These are phyloP conservation scores for Phalaenopsis equestris DNA, from an alignment of 106 monocot genomes.

Conservation along the genomic window DNA sequence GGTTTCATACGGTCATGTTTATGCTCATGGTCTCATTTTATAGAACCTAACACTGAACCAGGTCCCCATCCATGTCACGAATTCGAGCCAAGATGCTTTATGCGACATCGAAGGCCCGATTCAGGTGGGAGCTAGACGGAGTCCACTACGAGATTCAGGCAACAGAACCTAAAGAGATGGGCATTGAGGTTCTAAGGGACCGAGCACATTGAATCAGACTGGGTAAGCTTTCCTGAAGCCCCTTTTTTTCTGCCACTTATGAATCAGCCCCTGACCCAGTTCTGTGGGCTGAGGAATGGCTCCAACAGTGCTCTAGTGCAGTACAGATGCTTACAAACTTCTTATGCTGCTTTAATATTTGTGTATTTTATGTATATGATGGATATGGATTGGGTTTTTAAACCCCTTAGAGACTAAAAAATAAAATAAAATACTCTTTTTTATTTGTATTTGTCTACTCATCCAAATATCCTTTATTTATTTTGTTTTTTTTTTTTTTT, in stretches of 20 bases:
- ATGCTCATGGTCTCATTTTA: no score
- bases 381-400: background rate
- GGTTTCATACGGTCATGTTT: no score
- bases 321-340: background rate
- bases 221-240: background rate
- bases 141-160: slow-evolving; percentile 26
- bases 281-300: background rate
- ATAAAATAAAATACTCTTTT: no score
- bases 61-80: slow-evolving; percentile 17
- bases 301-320: background rate
- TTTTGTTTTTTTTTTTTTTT: no score
- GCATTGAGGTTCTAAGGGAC: slow-evolving; percentile 16
- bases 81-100: slow-evolving; percentile 29
- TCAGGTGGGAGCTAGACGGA: slow-evolving; percentile 14
- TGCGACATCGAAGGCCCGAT: slow-evolving; percentile 17
- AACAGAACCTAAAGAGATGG: slow-evolving; percentile 19
- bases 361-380: background rate
- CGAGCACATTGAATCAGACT: slow-evolving; percentile 15
- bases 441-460: no score
- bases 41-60: background rate
- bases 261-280: background rate
- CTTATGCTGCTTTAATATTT: background rate
- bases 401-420: no score
- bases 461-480: no score
- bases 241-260: background rate